phyloP scores from a whole-genome alignment of 2,329 filamentous ascomycete species.

The Microdochium nivale region DNA sequence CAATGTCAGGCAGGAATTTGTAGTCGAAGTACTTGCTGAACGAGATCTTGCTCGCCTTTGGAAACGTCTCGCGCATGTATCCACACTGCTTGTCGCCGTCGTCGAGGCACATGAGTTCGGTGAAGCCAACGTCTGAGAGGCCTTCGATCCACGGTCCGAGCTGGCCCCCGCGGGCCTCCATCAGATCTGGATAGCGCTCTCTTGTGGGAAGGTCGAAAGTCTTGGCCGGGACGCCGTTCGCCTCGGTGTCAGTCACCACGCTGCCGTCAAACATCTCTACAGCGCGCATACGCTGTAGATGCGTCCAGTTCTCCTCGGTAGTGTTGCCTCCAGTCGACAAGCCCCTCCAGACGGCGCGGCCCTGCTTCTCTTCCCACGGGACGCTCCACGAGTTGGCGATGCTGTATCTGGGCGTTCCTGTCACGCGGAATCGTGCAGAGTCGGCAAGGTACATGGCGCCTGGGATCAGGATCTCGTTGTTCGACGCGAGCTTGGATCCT shows the following conservation, averaged over 20 bases:
- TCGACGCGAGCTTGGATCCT: slow-evolving; percentile 53
- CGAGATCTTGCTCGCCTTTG: slow-evolving; percentile 19
- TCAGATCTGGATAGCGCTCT: slow-evolving; percentile 25
- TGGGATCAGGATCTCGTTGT: slow-evolving; percentile 57
- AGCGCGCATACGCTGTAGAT: slow-evolving; percentile 62
- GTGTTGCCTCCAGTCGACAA: slow-evolving; percentile 50
- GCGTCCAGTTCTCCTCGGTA: slow-evolving; percentile 47
- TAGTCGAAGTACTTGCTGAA: slow-evolving; percentile 42
- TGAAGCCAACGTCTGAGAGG: slow-evolving; percentile 35
- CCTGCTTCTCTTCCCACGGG: slow-evolving; percentile 46
- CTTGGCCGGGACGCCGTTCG: slow-evolving; percentile 24
- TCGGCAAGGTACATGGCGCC: slow-evolving; percentile 54
- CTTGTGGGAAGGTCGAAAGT: slow-evolving; percentile 36
- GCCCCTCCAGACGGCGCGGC: slow-evolving; percentile 53
- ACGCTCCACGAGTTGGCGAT: slow-evolving; percentile 45
- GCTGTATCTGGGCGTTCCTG: slow-evolving; percentile 22
- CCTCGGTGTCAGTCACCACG: slow-evolving; percentile 37
- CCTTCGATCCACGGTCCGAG: slow-evolving; percentile 31
- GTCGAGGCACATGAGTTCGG: slow-evolving; percentile 27
- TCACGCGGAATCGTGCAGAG: slow-evolving; percentile 33
- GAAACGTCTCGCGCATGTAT: slow-evolving; percentile 28
- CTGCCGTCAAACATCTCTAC: slow-evolving; percentile 60
- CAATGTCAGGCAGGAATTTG: slow-evolving; percentile 63
- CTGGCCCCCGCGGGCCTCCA: slow-evolving; percentile 19
- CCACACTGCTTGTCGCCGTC: slow-evolving; percentile 21